These are phyloP conservation scores for Strobilomyces dryophilus DNA, from an alignment of 768 basidiomycete genomes.

Conservation along the genomic window DNA sequence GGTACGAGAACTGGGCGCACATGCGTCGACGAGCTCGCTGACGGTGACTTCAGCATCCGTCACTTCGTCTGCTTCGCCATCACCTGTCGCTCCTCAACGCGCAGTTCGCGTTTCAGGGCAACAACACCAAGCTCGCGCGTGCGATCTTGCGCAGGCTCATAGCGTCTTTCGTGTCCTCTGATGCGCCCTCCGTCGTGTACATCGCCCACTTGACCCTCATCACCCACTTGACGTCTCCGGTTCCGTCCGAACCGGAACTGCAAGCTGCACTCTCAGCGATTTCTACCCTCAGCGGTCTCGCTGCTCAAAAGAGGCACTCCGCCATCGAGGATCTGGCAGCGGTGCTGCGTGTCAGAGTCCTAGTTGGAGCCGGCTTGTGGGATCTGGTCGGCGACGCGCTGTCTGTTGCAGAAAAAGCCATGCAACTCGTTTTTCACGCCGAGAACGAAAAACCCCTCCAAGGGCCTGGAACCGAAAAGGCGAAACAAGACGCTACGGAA, in stretches of 20 bases:
- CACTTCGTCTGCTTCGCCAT: slow-evolving; percentile 55
- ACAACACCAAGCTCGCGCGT: slow-evolving; percentile 57
- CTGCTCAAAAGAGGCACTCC: slow-evolving; percentile 33
- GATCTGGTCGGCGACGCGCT: slow-evolving; percentile 46
- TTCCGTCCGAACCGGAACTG: slow-evolving; percentile 15
- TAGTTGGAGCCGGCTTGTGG: slow-evolving; percentile 56
- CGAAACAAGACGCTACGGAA: slow-evolving; percentile 11
- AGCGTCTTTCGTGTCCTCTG: slow-evolving; percentile 39
- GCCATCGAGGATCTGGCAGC: slow-evolving; percentile 47
- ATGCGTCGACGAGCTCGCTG: slow-evolving; percentile 4
- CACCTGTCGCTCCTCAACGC: slow-evolving; percentile 61
- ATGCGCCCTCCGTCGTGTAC: slow-evolving; percentile 53
- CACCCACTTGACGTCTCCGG: slow-evolving; percentile 33
- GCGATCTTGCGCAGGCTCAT: slow-evolving; percentile 54
- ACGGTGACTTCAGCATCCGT: slow-evolving; percentile 48
- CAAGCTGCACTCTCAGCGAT: slow-evolving; percentile 33
- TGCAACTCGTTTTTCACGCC: slow-evolving; percentile 37
- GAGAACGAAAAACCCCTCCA: slow-evolving; percentile 5
- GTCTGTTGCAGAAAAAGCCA: slow-evolving; percentile 42
- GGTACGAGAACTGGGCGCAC: slow-evolving; percentile 33
- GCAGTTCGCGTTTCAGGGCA: slow-evolving; percentile 42
- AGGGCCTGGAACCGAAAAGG: slow-evolving; percentile 1
- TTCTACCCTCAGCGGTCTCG: slow-evolving; percentile 30
- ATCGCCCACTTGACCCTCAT: slow-evolving; percentile 54
- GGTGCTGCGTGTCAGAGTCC: slow-evolving; percentile 54